Evolutionary conservation across 352 stramenopile genomes (phyloP), one percentile per base, ranked within the genome.

Genomic region (Phytophthora syringae): DNA sequence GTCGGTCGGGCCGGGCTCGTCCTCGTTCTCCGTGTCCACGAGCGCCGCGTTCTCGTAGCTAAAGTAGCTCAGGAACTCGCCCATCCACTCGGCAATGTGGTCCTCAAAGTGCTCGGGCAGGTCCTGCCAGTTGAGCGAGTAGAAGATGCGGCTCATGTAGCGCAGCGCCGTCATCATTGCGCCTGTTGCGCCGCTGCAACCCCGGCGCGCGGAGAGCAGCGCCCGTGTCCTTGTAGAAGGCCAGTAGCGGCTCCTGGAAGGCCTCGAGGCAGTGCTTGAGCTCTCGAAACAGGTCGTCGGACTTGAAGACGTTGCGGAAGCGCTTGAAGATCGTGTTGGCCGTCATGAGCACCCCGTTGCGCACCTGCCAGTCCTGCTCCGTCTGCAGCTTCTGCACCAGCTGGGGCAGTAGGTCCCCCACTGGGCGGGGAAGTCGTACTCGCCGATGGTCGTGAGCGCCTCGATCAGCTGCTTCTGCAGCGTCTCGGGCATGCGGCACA

Each of bases 41-140:
- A 99, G 74, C 16, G 89, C 56, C 1, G 95, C 71, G 87, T 99
- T 98, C 55, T 95, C 86, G 70, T 98, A 99, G 61, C 79, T 76
- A 36, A 99, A 90, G 66, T 98, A 98, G 52, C 88, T 95, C 32
- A 97, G 72, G 73, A 99, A 99, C 52, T 94, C 88, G 9, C 72
- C 74, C 97, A 99, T 99, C 97, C 97, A 99, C 66, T 96, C 79
- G 5, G 74, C 68, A 61, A 99, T 98, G 76, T 99, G 89, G 82
- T 99, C 97, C 77, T 99, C 97, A 74, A 99, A 99, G 69, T 94
- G 99, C 71, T 99, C 98, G 0, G 98, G 98, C 21, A 99, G 75
- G 77, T 99, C 98, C 64, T 97, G 88, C 92, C 96, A 99, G 75
- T 99, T 99, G 15, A 99, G 85, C 48, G 94, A 99, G 80, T 97